A percentile compares a stretch with the other conserved stretches of the same genome.
Evolutionary conservation across 495 filamentous ascomycete genomes (phyloP).

Genomic region (Xylaria nigripes): DNA sequence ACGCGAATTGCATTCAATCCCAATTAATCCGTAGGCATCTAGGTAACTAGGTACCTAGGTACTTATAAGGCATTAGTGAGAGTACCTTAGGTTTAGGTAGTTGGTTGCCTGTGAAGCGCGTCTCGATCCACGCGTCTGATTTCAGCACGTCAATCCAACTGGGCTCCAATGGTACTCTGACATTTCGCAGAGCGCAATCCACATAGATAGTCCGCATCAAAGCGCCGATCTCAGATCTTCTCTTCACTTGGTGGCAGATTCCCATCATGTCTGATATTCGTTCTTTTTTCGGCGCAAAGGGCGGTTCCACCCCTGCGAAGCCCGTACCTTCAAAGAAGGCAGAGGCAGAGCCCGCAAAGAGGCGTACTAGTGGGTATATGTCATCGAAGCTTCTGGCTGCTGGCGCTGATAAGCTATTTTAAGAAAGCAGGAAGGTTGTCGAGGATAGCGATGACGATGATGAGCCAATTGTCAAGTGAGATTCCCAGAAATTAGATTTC

Average conservation of each 20-base stretch:
- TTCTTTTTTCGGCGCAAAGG: constrained; percentile 66
- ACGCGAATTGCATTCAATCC: no score
- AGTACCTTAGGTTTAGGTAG: no score
- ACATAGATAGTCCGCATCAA: not conserved
- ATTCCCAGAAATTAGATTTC: not conserved
- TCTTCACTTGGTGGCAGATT: not conserved
- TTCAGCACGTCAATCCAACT: not conserved
- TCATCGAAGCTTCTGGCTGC: not conserved
- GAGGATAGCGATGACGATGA: constrained; percentile 73
- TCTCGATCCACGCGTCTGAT: constrained; percentile 9
- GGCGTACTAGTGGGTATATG: constrained; percentile 31
- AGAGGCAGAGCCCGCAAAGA: constrained; percentile 34
- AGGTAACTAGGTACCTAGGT: no score
- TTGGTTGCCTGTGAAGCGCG: no score
- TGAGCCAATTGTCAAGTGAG: constrained; percentile 32
- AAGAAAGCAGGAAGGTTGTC: constrained; percentile 61
- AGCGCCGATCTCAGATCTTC: not conserved
- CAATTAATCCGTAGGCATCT: no score
- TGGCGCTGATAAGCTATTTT: constrained; percentile 9
- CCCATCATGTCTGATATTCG: constrained; percentile 70
- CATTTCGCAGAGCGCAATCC: not conserved
- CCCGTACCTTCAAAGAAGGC: constrained; percentile 38
- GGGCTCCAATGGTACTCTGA: not conserved
- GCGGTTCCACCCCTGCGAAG: constrained; percentile 37
- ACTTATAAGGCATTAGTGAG: no score